These are phyloP conservation scores for Fusarium sp. DNA, from an alignment of 2,329 filamentous ascomycete genomes.

Conservation along the genomic window DNA sequence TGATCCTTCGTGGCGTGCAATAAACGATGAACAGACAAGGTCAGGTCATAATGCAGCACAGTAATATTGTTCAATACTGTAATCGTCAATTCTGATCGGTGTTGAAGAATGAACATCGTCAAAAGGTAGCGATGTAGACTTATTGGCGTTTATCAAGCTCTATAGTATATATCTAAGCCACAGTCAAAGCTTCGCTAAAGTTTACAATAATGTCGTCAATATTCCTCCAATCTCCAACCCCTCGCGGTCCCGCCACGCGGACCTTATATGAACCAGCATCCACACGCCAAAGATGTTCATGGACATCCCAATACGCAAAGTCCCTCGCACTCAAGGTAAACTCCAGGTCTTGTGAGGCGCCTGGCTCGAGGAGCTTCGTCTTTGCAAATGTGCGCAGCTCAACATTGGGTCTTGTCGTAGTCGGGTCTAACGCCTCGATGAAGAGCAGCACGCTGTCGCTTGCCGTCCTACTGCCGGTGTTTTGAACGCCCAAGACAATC, in stretches of 20 bases:
- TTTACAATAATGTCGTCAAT: not conserved
- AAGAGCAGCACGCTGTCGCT: not conserved
- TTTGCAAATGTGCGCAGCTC: not conserved
- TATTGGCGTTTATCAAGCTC: no score
- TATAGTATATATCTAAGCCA: not conserved
- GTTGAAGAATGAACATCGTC: no score
- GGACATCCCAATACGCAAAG: not conserved
- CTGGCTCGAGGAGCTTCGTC: not conserved
- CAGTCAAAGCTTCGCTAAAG: not conserved
- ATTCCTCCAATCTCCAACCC: not conserved
- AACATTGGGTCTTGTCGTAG: not conserved
- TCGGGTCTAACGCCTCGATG: not conserved
- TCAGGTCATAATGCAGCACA: no score
- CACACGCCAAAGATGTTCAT: not conserved
- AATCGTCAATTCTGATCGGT: no score
- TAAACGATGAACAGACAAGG: no score
- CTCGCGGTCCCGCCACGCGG: not conserved
- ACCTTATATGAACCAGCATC: not conserved
- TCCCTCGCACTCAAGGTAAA: not conserved
- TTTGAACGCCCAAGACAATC: not conserved
- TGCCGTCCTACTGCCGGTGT: not conserved
- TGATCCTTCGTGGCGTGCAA: no score
- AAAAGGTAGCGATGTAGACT: no score
- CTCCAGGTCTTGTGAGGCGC: not conserved
- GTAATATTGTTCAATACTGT: no score